phyloP scores from a whole-genome alignment of 169 alveolate species.

The Cyclospora cayetanensis region DNA sequence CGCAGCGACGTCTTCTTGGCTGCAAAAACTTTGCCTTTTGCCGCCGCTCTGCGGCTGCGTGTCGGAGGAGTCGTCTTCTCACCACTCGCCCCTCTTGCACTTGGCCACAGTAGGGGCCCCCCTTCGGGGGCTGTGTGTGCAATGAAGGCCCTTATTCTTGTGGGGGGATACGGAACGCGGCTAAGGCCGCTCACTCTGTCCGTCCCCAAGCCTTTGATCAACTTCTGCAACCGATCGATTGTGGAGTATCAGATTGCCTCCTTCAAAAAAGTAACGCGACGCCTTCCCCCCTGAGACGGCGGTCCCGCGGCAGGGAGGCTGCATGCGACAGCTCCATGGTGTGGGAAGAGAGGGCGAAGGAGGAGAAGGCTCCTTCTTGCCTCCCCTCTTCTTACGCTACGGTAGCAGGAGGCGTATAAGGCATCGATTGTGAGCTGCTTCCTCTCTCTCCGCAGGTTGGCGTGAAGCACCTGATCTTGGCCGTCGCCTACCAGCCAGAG shows the following conservation, averaged over 20 bases:
- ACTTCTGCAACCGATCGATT: conserved; percentile 96
- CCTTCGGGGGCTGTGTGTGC: not conserved
- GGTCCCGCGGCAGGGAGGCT: no score
- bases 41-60: no score
- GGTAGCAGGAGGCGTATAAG: not conserved
- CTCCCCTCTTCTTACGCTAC: not conserved
- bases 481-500: conserved; percentile 89
- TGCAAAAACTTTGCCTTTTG: no score
- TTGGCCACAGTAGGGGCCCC: no score
- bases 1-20: no score
- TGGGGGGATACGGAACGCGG: conserved; percentile 99
- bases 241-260: conserved; percentile 89
- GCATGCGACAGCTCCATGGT: no score
- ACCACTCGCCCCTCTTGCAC: no score
- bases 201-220: conserved; percentile 96
- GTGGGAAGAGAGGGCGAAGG: not conserved
- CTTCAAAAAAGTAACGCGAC: conserved; percentile 74
- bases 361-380: not conserved
- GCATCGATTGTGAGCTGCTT: not conserved
- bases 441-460: conserved; percentile 53
- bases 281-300: no score
- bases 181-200: conserved; percentile 97
- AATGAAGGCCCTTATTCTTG: conserved; percentile 97
- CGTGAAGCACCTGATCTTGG: conserved; percentile 84
- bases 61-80: no score